Base-by-base conservation (phyloP, 257 asterid species). In the Ajuga chamaepitys region DNA sequence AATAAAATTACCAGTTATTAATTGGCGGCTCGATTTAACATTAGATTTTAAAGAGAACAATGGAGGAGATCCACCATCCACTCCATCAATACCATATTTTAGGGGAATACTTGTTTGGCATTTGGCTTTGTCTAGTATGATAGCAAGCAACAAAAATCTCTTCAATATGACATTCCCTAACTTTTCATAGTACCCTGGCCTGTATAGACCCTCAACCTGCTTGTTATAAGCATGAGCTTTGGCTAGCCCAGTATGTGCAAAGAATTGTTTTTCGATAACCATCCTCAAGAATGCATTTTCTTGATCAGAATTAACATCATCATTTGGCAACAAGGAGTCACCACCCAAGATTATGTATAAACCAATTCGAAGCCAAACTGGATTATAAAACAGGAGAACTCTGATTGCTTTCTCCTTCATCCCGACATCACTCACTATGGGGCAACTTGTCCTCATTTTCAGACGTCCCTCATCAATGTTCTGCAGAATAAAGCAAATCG, bases 151-250 rank as follows among this genome's bases (percentile, higher is more conserved):
- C 76, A 94, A 65, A 75, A 94, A 82, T 72, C 99, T 88, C 83
- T 90, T 94, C 89, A 90, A 80, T 51, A 94, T 82, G 61, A 90
- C 89, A 70, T 80, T 83, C 62, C 99, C 97, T 45, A 94, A 73
- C 80, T 88, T 86, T 70, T 94, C 99, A 67, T 86, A 94, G 81
- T 94, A 94, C 37, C 97, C 99, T 2, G 96, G 97, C 64, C 99
- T 83, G 75, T 86, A 94, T 71, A 94, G 79, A 12, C 99, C 99
- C 74, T 94, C 97, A 66, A 94, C 99, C 81, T 77, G 74, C 78
- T 83, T 94, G 83, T 90, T 94, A 54, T 94, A 94, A 73, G 97
- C 94, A 70, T 83, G 89, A 20, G 77, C 76, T 75, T 78, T 94
- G 41, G 97, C 99, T 46, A 94, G 81, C 61, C 81, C 91, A 35